Evolutionary conservation across 139 green algal genomes (phyloP), one percentile per base, ranked within the genome.

Genomic region (Chlorella sp.): DNA sequence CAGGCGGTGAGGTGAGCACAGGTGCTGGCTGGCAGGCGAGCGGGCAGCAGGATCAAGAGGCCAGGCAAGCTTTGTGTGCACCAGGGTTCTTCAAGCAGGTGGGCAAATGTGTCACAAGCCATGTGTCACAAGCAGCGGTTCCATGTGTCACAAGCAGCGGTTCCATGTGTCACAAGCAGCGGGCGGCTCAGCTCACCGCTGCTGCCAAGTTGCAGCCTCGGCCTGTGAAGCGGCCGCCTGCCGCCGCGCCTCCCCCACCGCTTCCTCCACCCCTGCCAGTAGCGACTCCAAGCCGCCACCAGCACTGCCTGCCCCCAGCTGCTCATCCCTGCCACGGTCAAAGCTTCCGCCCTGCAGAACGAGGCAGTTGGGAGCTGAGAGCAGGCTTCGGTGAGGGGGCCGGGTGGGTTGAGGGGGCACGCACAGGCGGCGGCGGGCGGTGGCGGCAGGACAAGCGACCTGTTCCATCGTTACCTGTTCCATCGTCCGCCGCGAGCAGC

Each of bases 111-210:
- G 15, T 26, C 15, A 26, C 15, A 14, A 68, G 68, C 68, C 7
- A 77, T 77, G 68, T 22, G 12, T 16, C 71, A 15, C 34, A 14
- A 1, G 60, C 36, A 32, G 3, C 26, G 15, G 32, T n/a, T 40
- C 68, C 7, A 77, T 77, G 68, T 22, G 12, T 16, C 71, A 15
- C 34, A 14, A 1, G 60, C 36, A 32, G 3, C 26, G 15, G 32
- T n/a, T 40, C 28, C 73, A 14, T 83, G 78, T 21, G n/a, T n/a
- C n/a, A 26, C 64, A 71, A 71, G 21, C 21, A 26, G 22, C 22
- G 21, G 64, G 64, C 64, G 64, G 64, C 11, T 71, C 40, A 5
- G n/a, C 85, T 89, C 48, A 89, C 85, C 57, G 71, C 71, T 83
- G 40, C 42, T 69, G 42, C 85, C 85, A 89, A 32, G 82, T 42